These are phyloP conservation scores for Xylaria acuta DNA, from an alignment of 495 filamentous ascomycete genomes.

Conservation along the genomic window DNA sequence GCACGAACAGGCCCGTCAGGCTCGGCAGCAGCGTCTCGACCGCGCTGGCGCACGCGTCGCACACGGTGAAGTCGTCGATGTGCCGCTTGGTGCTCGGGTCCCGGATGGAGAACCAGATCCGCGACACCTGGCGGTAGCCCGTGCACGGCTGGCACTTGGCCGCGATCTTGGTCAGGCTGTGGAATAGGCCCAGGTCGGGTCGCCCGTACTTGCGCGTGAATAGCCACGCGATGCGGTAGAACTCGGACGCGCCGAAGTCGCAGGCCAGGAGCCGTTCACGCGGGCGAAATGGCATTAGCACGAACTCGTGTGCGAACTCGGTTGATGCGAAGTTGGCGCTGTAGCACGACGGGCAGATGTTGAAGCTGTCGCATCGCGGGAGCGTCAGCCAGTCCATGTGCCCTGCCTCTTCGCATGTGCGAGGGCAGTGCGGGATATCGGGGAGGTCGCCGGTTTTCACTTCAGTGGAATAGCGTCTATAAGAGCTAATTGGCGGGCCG, in stretches of 20 bases:
- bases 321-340: slow-evolving; percentile 45
- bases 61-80: slow-evolving; percentile 48
- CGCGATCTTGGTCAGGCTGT: slow-evolving; percentile 46
- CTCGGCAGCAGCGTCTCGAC: slow-evolving; percentile 51
- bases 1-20: slow-evolving; percentile 48
- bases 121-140: slow-evolving; percentile 32
- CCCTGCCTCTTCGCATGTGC: slow-evolving; percentile 38
- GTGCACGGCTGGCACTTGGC: slow-evolving; percentile 44
- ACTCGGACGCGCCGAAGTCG: slow-evolving; percentile 52
- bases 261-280: slow-evolving; percentile 47
- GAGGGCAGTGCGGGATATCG: slow-evolving; percentile 47
- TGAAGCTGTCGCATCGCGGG: slow-evolving; percentile 50
- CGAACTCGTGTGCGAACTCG: slow-evolving; percentile 48
- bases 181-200: slow-evolving; percentile 48
- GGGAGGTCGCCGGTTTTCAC: slow-evolving; percentile 39
- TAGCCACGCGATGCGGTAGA: slow-evolving; percentile 55
- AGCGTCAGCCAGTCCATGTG: slow-evolving; percentile 49
- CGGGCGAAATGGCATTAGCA: slow-evolving; percentile 43
- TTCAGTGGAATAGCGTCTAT: slow-evolving; percentile 47
- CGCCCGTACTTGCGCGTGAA: slow-evolving; percentile 48
- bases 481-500: slow-evolving; percentile 37
- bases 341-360: slow-evolving; percentile 55
- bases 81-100: slow-evolving; percentile 42
- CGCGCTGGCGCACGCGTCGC: slow-evolving; percentile 49
- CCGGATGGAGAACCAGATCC: slow-evolving; percentile 53